Evolutionary conservation across 2,329 filamentous ascomycete species (phyloP).

Genomic region (Ascochyta koolunga): DNA sequence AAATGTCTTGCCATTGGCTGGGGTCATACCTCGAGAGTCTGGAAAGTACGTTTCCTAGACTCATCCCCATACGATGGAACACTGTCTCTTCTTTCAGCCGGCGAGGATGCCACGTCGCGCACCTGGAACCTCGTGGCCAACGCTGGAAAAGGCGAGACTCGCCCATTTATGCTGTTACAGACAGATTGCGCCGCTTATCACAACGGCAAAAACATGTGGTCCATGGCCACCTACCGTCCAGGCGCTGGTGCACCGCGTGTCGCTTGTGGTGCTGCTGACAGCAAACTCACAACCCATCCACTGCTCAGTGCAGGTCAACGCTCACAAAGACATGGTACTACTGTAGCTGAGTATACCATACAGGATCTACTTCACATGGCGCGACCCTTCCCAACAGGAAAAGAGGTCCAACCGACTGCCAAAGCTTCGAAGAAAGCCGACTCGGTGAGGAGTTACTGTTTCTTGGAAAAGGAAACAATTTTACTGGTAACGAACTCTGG

Average conservation of each 20-base stretch:
- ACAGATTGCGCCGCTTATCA: constrained; percentile 68
- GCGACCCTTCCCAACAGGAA: not conserved
- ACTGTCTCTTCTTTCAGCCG: constrained; percentile 71
- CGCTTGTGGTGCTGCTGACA: constrained; percentile 77
- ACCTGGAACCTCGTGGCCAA: constrained; percentile 62
- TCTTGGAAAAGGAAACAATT: constrained; percentile 60
- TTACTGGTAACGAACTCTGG: constrained; percentile 66
- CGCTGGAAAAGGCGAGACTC: not conserved
- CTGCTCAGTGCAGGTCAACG: constrained; percentile 8
- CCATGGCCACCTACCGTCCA: constrained; percentile 43
- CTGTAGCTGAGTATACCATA: constrained; percentile 33
- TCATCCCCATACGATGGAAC: constrained; percentile 45
- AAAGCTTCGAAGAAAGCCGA: constrained; percentile 36
- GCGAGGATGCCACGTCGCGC: constrained; percentile 81
- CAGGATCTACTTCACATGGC: constrained; percentile 29
- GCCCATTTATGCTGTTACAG: constrained; percentile 55
- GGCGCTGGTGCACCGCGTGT: constrained; percentile 19
- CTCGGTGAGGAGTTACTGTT: constrained; percentile 68
- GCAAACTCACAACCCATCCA: constrained; percentile 56
- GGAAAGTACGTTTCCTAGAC: constrained; percentile 75
- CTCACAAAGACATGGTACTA: not conserved
- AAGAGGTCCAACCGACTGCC: not conserved
- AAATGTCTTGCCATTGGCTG: constrained; percentile 71
- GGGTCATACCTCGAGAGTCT: constrained; percentile 89
- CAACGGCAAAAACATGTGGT: constrained; percentile 90